Conservation (phyloP, 805 yeast genomes). For the Saccharomycopsis sp. region DNA sequence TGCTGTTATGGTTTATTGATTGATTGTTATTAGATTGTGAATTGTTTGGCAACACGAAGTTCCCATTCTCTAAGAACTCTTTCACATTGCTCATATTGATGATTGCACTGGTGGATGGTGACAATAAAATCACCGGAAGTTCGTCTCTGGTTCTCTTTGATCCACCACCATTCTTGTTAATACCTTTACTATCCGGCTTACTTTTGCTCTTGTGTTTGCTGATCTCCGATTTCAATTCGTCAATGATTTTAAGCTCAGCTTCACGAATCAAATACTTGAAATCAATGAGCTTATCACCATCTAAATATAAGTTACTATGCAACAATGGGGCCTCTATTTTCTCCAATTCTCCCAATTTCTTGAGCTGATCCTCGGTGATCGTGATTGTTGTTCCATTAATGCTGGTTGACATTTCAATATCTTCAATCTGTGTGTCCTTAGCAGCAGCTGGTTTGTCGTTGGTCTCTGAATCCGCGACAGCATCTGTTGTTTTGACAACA, state of each 20-base stretch:
- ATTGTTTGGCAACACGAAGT: conserved; percentile 47
- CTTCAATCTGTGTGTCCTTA: conserved; percentile 36
- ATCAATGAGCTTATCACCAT: conserved; percentile 63
- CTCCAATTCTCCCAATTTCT: conserved; percentile 24
- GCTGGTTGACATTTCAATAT: not conserved
- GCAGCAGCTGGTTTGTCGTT: conserved; percentile 16
- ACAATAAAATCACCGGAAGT: conserved; percentile 68
- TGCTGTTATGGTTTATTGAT: conserved; percentile 29
- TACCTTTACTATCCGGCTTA: conserved; percentile 22
- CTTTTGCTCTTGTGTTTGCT: conserved; percentile 2
- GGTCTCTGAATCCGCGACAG: conserved; percentile 11
- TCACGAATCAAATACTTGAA: conserved; percentile 65
- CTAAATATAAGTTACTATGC: conserved; percentile 53
- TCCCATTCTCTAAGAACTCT: conserved; percentile 67
- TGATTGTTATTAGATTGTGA: conserved; percentile 27
- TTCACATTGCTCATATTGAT: conserved; percentile 60
- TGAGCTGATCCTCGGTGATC: not conserved
- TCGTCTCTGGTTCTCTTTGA: conserved; percentile 22
- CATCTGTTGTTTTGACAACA: conserved; percentile 22
- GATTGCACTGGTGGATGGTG: conserved; percentile 75
- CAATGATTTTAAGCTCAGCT: conserved; percentile 51
- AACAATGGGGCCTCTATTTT: conserved; percentile 42
- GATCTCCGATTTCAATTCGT: conserved; percentile 36
- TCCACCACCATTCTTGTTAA: conserved; percentile 21
- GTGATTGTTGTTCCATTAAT: not conserved